Conservation (phyloP, 2,329 filamentous ascomycete genomes). For the Beauveria sp. region DNA sequence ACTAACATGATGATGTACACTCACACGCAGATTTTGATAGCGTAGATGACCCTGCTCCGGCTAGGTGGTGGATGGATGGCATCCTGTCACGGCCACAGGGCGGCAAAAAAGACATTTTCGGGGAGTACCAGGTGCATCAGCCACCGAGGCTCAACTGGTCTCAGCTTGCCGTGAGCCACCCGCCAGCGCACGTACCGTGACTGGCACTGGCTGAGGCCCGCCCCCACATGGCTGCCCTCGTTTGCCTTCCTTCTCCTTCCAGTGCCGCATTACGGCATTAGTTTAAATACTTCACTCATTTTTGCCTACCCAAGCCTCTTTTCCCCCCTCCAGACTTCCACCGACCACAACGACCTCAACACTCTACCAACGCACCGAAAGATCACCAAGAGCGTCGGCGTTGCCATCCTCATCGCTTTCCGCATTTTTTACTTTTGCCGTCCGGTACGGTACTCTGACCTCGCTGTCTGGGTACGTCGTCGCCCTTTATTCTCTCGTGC, state of each 20-base stretch:
- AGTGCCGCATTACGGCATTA: constrained; percentile 1
- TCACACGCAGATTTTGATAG: background rate
- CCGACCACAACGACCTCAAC: background rate
- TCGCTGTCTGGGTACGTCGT: background rate
- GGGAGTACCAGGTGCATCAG: no score
- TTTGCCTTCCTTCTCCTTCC: constrained; percentile 2
- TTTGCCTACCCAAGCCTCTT: background rate
- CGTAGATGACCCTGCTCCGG: background rate
- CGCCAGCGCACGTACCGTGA: background rate
- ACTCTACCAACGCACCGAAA: background rate
- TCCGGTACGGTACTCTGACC: background rate
- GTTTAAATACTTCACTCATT: background rate
- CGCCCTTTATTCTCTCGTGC: no score
- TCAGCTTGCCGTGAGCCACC: background rate
- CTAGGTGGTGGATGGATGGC: background rate
- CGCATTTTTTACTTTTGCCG: background rate
- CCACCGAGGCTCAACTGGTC: background rate
- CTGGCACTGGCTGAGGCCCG: background rate
- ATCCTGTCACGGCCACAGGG: background rate
- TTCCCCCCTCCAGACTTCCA: constrained; percentile 3
- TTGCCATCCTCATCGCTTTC: background rate
- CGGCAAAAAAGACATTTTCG: background rate
- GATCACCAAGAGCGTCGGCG: constrained; percentile 5
- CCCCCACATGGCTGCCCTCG: background rate
- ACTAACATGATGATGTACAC: background rate